Conservation (phyloP, 2,329 filamentous ascomycete species). For the Simplicillium sp. region DNA sequence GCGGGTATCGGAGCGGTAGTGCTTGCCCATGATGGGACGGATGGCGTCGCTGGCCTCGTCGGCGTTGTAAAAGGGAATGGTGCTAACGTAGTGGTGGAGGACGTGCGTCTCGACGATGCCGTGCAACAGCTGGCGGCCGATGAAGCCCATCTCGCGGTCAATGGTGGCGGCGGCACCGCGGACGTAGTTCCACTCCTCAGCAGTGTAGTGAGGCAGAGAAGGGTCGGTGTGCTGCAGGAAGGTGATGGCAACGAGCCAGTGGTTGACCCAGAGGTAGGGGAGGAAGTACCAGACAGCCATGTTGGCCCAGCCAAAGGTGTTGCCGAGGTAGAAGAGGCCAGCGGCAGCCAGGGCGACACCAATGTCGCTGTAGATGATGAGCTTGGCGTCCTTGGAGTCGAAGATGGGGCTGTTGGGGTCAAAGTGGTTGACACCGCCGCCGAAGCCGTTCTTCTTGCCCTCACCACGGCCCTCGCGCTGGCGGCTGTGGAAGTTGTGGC, state of each 20-base stretch:
- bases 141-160: conserved; percentile 93
- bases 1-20: conserved; percentile 79
- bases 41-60: conserved; percentile 92
- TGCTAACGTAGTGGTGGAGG: conserved; percentile 93
- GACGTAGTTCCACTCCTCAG: conserved; percentile 81
- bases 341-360: conserved; percentile 58
- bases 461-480: conserved; percentile 89
- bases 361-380: conserved; percentile 79
- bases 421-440: conserved; percentile 90
- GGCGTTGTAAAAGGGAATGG: conserved; percentile 93
- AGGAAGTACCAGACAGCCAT: conserved; percentile 90
- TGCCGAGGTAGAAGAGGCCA: conserved; percentile 58
- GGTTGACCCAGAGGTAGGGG: conserved; percentile 96
- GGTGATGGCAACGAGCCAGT: conserved; percentile 97
- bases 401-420: conserved; percentile 79
- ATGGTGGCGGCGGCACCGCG: conserved; percentile 93
- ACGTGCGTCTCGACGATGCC: conserved; percentile 98
- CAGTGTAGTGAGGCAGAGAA: conserved; percentile 82
- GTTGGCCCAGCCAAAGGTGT: conserved; percentile 76
- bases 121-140: conserved; percentile 77
- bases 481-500: conserved; percentile 87
- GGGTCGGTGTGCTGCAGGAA: conserved; percentile 97
- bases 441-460: conserved; percentile 79
- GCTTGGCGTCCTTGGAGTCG: conserved; percentile 80
- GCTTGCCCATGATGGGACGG: conserved; percentile 86